Evolutionary conservation across 768 basidiomycete genomes (phyloP).

Genomic region (Hortiboletus campestris): DNA sequence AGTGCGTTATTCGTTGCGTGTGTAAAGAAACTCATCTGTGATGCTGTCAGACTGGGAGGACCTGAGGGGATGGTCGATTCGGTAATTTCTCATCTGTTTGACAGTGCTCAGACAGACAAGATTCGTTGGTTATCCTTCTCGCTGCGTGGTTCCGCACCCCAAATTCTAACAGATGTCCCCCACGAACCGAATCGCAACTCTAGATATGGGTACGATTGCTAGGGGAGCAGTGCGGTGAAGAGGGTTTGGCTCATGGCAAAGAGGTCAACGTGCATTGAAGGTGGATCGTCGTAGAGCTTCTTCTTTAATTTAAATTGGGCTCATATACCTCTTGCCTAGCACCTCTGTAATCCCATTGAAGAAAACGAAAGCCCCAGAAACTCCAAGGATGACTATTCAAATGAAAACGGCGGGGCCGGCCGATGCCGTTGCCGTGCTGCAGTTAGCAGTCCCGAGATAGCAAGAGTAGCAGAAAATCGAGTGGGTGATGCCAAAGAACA

Average conservation of each 20-base stretch:
- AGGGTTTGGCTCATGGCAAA: background rate
- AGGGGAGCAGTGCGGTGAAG: background rate
- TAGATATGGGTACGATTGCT: constrained; percentile 7
- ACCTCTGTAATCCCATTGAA: constrained; percentile 1
- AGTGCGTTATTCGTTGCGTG: background rate
- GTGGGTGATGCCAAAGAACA: too few species aligned
- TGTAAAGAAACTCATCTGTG: background rate
- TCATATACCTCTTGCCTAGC: background rate
- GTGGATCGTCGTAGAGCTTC: background rate
- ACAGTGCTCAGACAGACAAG: too few species aligned
- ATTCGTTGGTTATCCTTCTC: too few species aligned
- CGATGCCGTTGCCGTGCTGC: too few species aligned
- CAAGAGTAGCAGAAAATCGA: too few species aligned
- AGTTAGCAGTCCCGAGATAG: too few species aligned
- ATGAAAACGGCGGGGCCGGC: too few species aligned
- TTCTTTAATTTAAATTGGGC: too few species aligned
- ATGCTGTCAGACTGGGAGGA: constrained; percentile 2
- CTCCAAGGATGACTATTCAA: too few species aligned
- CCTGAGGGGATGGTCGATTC: background rate
- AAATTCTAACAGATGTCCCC: background rate
- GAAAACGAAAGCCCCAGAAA: too few species aligned
- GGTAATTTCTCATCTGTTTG: background rate
- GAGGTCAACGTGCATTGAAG: background rate
- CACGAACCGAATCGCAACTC: background rate
- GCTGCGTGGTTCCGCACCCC: too few species aligned